These are phyloP conservation scores for Pyricularia sp. DNA, from an alignment of 2,329 filamentous ascomycete genomes.

Conservation along the genomic window DNA sequence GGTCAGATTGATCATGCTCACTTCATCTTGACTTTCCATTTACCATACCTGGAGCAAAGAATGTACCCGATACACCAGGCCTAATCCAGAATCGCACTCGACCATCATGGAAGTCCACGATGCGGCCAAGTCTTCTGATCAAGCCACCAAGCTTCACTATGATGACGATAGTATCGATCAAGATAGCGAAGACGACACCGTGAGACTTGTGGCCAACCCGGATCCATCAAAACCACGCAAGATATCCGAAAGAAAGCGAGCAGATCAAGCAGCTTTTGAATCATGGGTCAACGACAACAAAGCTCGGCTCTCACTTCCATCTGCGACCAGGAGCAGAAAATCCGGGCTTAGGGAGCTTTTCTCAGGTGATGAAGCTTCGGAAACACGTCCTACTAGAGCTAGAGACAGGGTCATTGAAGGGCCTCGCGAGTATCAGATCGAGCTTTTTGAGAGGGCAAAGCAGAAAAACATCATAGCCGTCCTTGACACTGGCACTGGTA, in stretches of 20 bases:
- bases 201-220: slow-evolving; percentile 13
- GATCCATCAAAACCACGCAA: slow-evolving; percentile 18
- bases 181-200: slow-evolving; percentile 15
- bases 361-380: not conserved
- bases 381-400: slow-evolving; percentile 12
- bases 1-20: not conserved
- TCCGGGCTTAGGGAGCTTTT: not conserved
- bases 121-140: not conserved
- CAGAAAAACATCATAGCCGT: slow-evolving; percentile 81
- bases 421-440: slow-evolving; percentile 80
- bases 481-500: slow-evolving; percentile 86
- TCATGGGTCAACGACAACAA: slow-evolving; percentile 25
- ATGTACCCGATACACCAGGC: not conserved
- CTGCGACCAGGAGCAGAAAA: not conserved
- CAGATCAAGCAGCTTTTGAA: slow-evolving; percentile 37
- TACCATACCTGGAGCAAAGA: not conserved
- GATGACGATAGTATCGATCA: slow-evolving; percentile 9
- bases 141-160: too few relatives aligned
- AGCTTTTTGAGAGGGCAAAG: slow-evolving; percentile 82
- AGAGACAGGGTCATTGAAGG: slow-evolving; percentile 52
- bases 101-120: not conserved
- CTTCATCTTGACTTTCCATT: not conserved
- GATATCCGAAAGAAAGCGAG: slow-evolving; percentile 32
- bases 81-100: not conserved
- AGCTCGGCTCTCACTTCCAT: slow-evolving; percentile 17